Evolutionary conservation across 805 yeast genomes (phyloP), one percentile per base, ranked within the genome.

Genomic region (Pichia scutulata): DNA sequence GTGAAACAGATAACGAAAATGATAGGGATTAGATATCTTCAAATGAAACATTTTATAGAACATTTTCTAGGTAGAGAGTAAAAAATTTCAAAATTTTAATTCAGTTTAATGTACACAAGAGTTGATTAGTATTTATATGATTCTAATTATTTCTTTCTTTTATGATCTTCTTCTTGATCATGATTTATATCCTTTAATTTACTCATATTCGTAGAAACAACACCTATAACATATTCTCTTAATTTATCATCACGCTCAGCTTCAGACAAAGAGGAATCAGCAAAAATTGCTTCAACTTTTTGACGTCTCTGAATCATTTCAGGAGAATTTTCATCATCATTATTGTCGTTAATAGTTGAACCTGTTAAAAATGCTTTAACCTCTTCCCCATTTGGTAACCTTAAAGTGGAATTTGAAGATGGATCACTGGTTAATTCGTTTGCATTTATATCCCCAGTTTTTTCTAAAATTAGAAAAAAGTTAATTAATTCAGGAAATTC

Each of bases 181-280:
- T 44, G 30, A 19, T 23, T 54, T 6, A 43, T 55, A 30, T 56
- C 59, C 39, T 50, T 54, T 19, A 65, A 47, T 22, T 46, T 55
- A 7, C 55, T 56, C 40, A 66, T 47, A 45, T 65, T 66, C 19
- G 78, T 76, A 41, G 82, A 77, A 5, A 90, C 82, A 12, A 85
- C 82, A 14, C 77, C 78, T 55, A 78, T 70, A 30, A 90, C 80
- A 57, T 84, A 78, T 41, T 80, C 80, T 60, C 84, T 80, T 43
- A 90, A 70, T 26, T 81, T 85, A 55, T 80, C 87, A 63, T 89
- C 96, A 3, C 92, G 88, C 60, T 88, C 83, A 5, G 83, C 95
- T 50, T 95, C 82, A 55, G 80, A 75, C 7, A 56, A 19, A 2
- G 47, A 43, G 18, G 53, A 42, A 16, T 60, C 54, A 24, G 39